Evolutionary conservation across 441 rosid species (phyloP).

Genomic region (Breynia disticha): DNA sequence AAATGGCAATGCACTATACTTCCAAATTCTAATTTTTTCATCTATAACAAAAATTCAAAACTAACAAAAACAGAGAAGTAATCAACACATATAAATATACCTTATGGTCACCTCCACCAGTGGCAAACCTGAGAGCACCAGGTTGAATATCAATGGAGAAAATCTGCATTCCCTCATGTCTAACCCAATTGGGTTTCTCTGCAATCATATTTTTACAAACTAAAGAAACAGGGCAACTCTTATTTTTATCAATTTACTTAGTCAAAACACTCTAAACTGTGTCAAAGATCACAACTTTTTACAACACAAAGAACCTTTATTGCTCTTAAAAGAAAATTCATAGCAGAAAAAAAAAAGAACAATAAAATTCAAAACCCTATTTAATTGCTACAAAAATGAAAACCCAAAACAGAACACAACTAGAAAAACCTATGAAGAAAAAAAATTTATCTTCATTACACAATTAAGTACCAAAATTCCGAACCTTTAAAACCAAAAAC

Average conservation of each 20-base stretch:
- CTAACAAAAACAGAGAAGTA: slow-evolving; percentile 1
- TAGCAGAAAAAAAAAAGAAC: too few relatives aligned
- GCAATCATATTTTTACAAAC: slow-evolving; percentile 75
- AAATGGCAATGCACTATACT: neutral
- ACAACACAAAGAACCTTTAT: slow-evolving; percentile 9
- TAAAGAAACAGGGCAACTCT: slow-evolving; percentile 9
- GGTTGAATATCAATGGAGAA: slow-evolving; percentile 97
- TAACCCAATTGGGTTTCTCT: slow-evolving; percentile 95
- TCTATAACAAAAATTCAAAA: neutral
- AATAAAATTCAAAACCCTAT: neutral
- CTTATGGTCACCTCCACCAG: slow-evolving; percentile 99
- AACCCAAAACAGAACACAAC: neutral
- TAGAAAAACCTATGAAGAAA: slow-evolving; percentile 8
- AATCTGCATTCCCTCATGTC: slow-evolving; percentile 93
- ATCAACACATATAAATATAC: slow-evolving; percentile 21
- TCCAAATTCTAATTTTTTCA: neutral
- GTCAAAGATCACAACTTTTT: slow-evolving; percentile 15
- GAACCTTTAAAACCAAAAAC: slow-evolving; percentile 6
- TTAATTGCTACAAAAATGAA: neutral
- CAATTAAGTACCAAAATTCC: slow-evolving; percentile 9
- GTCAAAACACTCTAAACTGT: slow-evolving; percentile 13
- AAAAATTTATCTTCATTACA: slow-evolving; percentile 8
- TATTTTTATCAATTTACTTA: slow-evolving; percentile 7
- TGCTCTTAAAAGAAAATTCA: slow-evolving; percentile 7
- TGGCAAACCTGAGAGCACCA: slow-evolving; percentile 85